These are phyloP conservation scores for Linaria vulgaris DNA, from an alignment of 257 asterid genomes.

Conservation along the genomic window DNA sequence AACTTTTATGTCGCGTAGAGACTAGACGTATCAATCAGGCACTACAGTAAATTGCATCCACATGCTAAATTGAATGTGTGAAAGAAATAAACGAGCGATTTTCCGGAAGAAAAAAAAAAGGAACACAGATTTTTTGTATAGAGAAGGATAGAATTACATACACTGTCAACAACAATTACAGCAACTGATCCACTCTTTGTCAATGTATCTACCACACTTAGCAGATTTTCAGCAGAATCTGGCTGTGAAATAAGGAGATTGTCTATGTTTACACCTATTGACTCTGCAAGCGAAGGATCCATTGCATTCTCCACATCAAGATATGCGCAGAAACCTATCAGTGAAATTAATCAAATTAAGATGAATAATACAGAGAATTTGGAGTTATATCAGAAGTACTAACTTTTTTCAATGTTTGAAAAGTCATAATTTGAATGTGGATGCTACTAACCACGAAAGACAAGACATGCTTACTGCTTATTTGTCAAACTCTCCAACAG, in stretches of 20 bases:
- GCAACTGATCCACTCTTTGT: slow-evolving; percentile 84
- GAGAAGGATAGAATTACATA: slow-evolving; percentile 37
- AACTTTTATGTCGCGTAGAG: not conserved
- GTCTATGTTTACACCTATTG: slow-evolving; percentile 75
- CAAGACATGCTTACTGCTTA: not conserved
- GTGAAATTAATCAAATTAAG: slow-evolving; percentile 24
- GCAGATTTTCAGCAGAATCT: slow-evolving; percentile 91
- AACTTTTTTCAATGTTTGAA: not conserved
- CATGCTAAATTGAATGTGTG: not conserved
- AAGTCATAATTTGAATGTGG: not conserved
- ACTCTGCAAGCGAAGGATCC: slow-evolving; percentile 79
- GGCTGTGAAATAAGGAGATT: slow-evolving; percentile 95
- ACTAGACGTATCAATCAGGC: not conserved
- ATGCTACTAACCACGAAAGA: not conserved
- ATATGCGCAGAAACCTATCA: slow-evolving; percentile 90
- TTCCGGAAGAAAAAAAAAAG: slow-evolving; percentile 17
- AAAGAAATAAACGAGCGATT: slow-evolving; percentile 10
- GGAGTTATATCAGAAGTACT: not conserved
- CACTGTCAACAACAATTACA: slow-evolving; percentile 96
- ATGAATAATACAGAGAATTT: slow-evolving; percentile 2
- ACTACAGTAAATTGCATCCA: slow-evolving; percentile 2
- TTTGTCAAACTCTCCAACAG: not conserved
- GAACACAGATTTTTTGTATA: slow-evolving; percentile 6
- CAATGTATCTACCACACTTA: slow-evolving; percentile 85
- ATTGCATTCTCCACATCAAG: slow-evolving; percentile 95